Conservation (phyloP, 371 early-diverging fungal species). For the Haplosporangium sp. region DNA sequence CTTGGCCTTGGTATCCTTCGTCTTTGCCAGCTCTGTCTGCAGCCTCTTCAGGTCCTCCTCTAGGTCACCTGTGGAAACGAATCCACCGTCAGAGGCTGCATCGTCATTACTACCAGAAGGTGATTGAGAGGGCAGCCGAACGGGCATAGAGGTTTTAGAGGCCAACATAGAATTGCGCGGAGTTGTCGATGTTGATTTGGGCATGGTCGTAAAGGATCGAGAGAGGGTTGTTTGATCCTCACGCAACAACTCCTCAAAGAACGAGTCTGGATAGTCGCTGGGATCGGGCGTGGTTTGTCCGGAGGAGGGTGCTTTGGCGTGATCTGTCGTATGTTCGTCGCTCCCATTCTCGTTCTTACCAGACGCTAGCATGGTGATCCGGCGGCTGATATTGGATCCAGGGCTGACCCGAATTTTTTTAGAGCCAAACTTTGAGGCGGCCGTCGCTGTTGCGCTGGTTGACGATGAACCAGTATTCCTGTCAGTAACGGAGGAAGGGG, state of each 20-base stretch:
- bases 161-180: constrained; percentile 6
- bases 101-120: background rate
- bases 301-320: constrained; percentile 3
- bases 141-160: constrained; percentile 16
- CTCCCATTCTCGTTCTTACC: constrained; percentile 51
- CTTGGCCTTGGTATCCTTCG: constrained; percentile 44
- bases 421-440: constrained; percentile 30
- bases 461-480: too few species aligned
- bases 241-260: constrained; percentile 47
- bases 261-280: constrained; percentile 40
- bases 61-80: constrained; percentile 30
- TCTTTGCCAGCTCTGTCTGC: constrained; percentile 26
- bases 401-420: constrained; percentile 32
- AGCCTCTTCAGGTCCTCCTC: constrained; percentile 40
- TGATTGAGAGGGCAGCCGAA: constrained; percentile 15
- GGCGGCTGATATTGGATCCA: constrained; percentile 40
- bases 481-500: too few species aligned
- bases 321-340: constrained; percentile 23
- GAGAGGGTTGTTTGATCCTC: constrained; percentile 39
- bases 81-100: constrained; percentile 11
- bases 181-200: constrained; percentile 30
- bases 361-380: constrained; percentile 37
- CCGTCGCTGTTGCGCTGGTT: too few species aligned
- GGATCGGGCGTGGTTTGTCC: constrained; percentile 35
- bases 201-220: constrained; percentile 33